These are phyloP conservation scores for Globisporangium spiculum DNA, from an alignment of 352 stramenopile species.

Conservation along the genomic window DNA sequence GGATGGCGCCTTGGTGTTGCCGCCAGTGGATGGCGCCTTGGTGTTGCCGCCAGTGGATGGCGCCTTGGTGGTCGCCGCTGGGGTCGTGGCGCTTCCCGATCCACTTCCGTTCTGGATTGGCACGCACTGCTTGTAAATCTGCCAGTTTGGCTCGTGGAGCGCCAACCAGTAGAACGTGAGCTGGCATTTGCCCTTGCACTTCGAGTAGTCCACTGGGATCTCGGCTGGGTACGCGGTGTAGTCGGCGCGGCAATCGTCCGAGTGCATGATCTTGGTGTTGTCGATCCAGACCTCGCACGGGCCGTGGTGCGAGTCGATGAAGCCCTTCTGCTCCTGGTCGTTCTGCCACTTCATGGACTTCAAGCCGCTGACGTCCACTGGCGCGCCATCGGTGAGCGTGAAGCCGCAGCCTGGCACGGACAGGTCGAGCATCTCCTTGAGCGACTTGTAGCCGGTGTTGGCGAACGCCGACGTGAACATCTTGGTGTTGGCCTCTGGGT, in stretches of 20 bases:
- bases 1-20: background rate
- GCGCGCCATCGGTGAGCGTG: conserved; percentile 21
- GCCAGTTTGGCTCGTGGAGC: conserved; percentile 48
- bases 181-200: conserved; percentile 42
- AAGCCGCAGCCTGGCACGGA: conserved; percentile 26
- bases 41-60: background rate
- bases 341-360: conserved; percentile 50
- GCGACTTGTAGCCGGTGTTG: conserved; percentile 18
- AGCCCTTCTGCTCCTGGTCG: conserved; percentile 36
- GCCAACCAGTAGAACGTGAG: conserved; percentile 67
- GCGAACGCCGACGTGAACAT: conserved; percentile 10
- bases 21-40: background rate
- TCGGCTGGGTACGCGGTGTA: conserved; percentile 42
- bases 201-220: conserved; percentile 49
- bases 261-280: conserved; percentile 32
- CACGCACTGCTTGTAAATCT: conserved; percentile 53
- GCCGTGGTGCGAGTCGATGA: conserved; percentile 41
- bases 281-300: conserved; percentile 53
- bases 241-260: conserved; percentile 35
- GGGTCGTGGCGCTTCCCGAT: conserved; percentile 4
- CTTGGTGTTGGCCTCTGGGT: conserved; percentile 14
- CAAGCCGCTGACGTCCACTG: conserved; percentile 33
- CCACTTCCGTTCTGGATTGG: conserved; percentile 29
- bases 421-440: conserved; percentile 36
- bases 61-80: conserved; percentile 11